phyloP scores from a whole-genome alignment of 768 basidiomycete genomes.

The Panaeolus cyanescens region DNA sequence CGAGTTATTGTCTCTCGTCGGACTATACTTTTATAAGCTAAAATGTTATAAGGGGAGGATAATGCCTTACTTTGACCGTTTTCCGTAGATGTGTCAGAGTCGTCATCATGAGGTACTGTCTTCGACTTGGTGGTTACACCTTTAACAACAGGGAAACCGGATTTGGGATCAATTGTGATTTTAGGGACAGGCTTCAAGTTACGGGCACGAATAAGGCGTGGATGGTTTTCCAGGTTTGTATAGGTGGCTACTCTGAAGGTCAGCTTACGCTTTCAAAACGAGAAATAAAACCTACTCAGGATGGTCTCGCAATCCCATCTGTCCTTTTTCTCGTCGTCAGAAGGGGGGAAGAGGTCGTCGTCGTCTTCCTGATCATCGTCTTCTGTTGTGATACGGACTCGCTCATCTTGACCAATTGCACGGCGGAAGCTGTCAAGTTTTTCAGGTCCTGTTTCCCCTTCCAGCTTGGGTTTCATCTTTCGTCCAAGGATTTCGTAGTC shows the following conservation, averaged over 20 bases:
- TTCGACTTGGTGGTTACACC: background rate
- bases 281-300: conserved; percentile 60
- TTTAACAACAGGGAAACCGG: conserved; percentile 60
- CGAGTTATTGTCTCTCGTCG: conserved; percentile 60
- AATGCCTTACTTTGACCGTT: background rate
- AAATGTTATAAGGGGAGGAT: background rate
- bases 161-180: conserved; percentile 74
- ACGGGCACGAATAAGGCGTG: conserved; percentile 77
- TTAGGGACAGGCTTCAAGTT: conserved; percentile 55
- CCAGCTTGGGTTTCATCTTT: conserved; percentile 76
- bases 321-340: conserved; percentile 65
- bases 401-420: conserved; percentile 72
- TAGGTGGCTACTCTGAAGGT: conserved; percentile 72
- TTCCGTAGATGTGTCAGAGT: background rate
- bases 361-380: conserved; percentile 54
- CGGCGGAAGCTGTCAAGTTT: conserved; percentile 82
- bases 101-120: background rate
- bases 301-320: conserved; percentile 98
- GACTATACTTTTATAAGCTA: conserved; percentile 18
- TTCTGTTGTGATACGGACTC: conserved; percentile 46
- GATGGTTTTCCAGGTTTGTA: conserved; percentile 98
- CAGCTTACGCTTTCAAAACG: background rate
- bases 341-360: conserved; percentile 40
- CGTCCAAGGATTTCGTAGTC: conserved; percentile 91
- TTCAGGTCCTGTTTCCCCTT: conserved; percentile 70